These are phyloP conservation scores for Pyrenophora graminea DNA, from an alignment of 2,329 filamentous ascomycete genomes.

Conservation along the genomic window DNA sequence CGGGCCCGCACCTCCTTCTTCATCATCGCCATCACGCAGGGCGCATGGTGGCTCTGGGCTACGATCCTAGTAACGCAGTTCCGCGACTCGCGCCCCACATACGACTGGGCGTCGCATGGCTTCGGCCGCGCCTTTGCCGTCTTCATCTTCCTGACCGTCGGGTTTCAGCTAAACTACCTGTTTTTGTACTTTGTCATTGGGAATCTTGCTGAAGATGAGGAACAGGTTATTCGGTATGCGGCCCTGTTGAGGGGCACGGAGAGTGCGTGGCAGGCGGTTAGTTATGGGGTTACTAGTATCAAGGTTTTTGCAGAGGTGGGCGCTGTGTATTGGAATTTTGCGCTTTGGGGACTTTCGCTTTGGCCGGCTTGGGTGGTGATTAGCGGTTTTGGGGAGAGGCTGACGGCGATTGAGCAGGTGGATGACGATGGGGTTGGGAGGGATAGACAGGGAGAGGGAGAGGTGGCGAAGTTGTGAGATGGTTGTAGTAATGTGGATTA, in stretches of 20 bases:
- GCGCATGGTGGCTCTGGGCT: conserved; percentile 74
- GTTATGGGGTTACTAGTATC: conserved; percentile 69
- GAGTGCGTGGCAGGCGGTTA: conserved; percentile 73
- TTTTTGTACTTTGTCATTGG: conserved; percentile 74
- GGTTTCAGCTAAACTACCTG: conserved; percentile 75
- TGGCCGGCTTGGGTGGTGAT: conserved; percentile 70
- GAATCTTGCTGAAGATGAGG: conserved; percentile 64
- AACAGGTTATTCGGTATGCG: conserved; percentile 69
- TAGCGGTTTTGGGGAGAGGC: conserved; percentile 55
- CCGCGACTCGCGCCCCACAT: conserved; percentile 59
- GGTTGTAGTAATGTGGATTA: too few species aligned
- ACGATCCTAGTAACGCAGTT: conserved; percentile 68
- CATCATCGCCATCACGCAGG: conserved; percentile 61
- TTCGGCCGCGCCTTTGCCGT: conserved; percentile 70
- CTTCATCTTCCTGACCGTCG: conserved; percentile 68
- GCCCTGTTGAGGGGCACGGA: conserved; percentile 71
- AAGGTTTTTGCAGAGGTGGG: conserved; percentile 67
- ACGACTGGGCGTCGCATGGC: conserved; percentile 67
- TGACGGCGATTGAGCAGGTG: conserved; percentile 18
- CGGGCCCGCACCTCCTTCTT: conserved; percentile 62
- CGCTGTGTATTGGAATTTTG: conserved; percentile 72
- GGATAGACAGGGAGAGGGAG: too few species aligned
- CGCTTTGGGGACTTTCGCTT: conserved; percentile 67
- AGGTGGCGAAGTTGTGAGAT: background rate
- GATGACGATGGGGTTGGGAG: conserved; percentile 5